These are phyloP conservation scores for Penicillium sp. DNA, from an alignment of 2,329 filamentous ascomycete species.

Conservation along the genomic window DNA sequence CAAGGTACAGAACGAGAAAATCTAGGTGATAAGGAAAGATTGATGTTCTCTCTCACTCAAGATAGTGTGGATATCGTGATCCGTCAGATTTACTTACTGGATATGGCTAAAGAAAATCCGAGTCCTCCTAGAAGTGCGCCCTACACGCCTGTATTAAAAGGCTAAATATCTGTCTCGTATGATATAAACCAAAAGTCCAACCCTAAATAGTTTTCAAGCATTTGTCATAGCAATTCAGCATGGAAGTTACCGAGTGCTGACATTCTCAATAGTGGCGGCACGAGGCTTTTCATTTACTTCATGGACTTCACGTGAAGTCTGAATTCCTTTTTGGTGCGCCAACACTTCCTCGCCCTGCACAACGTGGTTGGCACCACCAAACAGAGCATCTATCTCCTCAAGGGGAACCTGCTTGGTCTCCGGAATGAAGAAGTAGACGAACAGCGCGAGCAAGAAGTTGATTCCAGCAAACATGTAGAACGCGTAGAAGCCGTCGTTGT, in stretches of 20 bases:
- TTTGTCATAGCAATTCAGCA: not conserved
- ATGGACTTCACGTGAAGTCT: not conserved
- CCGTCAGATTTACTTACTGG: not conserved
- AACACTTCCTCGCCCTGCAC: slow-evolving; percentile 33
- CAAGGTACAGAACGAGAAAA: too few relatives aligned
- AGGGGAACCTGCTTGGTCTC: slow-evolving; percentile 49
- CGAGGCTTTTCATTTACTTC: slow-evolving; percentile 17
- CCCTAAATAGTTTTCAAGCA: not conserved
- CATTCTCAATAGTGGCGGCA: slow-evolving; percentile 25
- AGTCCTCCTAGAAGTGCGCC: not conserved
- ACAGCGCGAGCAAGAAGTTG: slow-evolving; percentile 50
- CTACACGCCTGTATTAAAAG: slow-evolving; percentile 4
- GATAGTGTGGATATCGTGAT: too few relatives aligned
- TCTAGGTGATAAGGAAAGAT: too few relatives aligned
- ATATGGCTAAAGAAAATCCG: slow-evolving; percentile 3
- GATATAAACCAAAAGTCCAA: not conserved
- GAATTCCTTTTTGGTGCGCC: slow-evolving; percentile 22
- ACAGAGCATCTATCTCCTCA: slow-evolving; percentile 40
- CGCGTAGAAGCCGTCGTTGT: slow-evolving; percentile 56
- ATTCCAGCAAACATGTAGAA: slow-evolving; percentile 57
- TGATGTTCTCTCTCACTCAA: too few relatives aligned
- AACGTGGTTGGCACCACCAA: slow-evolving; percentile 39
- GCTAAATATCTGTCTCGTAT: not conserved
- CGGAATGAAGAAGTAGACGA: slow-evolving; percentile 53
- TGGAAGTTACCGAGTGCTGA: not conserved